Base-by-base conservation (phyloP, 768 basidiomycete genomes). In the Pseudohyphozyma bogoriensis region DNA sequence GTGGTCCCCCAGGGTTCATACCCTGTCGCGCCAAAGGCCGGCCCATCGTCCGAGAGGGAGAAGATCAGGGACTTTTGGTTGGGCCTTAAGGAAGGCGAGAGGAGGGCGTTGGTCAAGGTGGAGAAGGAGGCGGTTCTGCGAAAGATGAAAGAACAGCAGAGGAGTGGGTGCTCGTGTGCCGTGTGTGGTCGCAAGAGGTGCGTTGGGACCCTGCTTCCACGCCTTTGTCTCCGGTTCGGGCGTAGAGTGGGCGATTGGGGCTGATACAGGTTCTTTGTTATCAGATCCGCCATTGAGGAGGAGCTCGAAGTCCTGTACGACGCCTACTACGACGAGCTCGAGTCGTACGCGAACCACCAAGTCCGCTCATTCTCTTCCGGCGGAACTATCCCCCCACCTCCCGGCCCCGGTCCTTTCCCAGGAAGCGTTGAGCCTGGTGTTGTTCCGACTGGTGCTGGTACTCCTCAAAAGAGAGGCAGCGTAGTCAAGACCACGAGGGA, bases 131-230 rank as follows among this genome's bases (percentile, higher is more conserved):
- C 90, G 29, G 93, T 97, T 33, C 77, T 97, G 60, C 83, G 82
- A 76, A 97, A 97, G 82, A 99, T 99, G 91, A 97, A 97, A 79
- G 95, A 99, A 76, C 89, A 96, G 78, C 91, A 96, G 81, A 86
- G 88, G 72, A 90, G 96, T 73, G 85, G 84, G 62, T 99, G 95
- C 73, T 84, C 84, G 63, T 93, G 93, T 78, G 90, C 92, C 40
- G 88, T 96, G 36, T 93, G 93, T 78, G 90, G 92, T 57, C 79
- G 93, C 73, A 99, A 99, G 80, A 86, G 93, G 88, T 87, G 70
- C 64, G 86, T 82, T 26, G 13, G n/a, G 29, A 16, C n/a, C n/a
- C n/a, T n/a, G n/a, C n/a, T n/a, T n/a, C n/a, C n/a, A n/a, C 28
- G 28, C 11, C 15, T 50, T 22, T 31, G 3, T 29, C 5, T 10